Conservation (phyloP, 192 early-diverging fungal species). For the Borealophlyctis nickersoniae region DNA sequence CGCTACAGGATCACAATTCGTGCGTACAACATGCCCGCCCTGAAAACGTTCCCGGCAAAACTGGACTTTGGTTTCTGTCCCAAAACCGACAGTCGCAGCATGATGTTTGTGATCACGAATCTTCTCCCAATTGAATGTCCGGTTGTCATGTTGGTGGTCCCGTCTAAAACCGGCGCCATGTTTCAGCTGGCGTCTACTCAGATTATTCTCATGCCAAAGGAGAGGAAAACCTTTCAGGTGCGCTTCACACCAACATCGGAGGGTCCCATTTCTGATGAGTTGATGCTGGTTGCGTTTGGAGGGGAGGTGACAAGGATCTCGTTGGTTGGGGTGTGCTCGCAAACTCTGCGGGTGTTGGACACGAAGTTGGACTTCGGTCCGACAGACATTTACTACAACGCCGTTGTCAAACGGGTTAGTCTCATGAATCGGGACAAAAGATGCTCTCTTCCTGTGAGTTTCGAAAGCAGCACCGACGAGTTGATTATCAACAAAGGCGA, state of each 20-base stretch:
- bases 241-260: constrained; percentile 32
- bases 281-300: constrained; percentile 34
- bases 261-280: constrained; percentile 22
- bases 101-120: constrained; percentile 34
- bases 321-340: constrained; percentile 25
- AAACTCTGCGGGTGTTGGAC: constrained; percentile 37
- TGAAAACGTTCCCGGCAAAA: constrained; percentile 33
- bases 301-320: constrained; percentile 38
- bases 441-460: constrained; percentile 29
- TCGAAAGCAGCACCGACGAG: constrained; percentile 38
- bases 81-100: constrained; percentile 32
- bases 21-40: constrained; percentile 44
- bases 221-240: constrained; percentile 37
- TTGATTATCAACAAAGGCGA: constrained; percentile 37
- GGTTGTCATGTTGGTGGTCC: constrained; percentile 34
- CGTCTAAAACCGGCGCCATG: constrained; percentile 10
- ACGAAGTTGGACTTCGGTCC: constrained; percentile 53
- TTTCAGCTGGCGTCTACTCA: constrained; percentile 41
- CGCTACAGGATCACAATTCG: constrained; percentile 40
- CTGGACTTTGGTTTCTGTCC: constrained; percentile 50
- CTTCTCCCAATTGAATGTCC: constrained; percentile 44
- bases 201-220: constrained; percentile 40
- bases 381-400: constrained; percentile 48
- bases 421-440: constrained; percentile 29
- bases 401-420: constrained; percentile 28